Evolutionary conservation across 768 basidiomycete species (phyloP), one percentile per base, ranked within the genome.

Genomic region (Russula vinacea): DNA sequence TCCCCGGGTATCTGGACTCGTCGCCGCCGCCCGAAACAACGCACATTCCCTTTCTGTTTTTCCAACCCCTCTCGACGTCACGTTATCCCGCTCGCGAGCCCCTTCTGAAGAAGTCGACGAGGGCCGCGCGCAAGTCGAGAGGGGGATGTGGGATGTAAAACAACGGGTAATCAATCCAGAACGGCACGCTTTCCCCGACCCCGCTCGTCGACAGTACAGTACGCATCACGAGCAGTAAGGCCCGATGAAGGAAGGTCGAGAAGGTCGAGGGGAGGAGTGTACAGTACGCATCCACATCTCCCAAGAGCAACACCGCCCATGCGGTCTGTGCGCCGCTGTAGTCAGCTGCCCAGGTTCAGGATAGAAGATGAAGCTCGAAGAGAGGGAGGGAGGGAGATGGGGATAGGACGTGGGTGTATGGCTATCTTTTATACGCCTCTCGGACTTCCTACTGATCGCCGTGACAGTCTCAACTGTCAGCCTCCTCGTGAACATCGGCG

Each of bases 1-100:
- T 64, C 62, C 52, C 62, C 62, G 57, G 62, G n/a, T 22, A 47
- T 64, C 62, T 64, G 16, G 44, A 59, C 37, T 19, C 62, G 11
- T 59, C 62, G 58, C 62, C 26, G 44, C 52, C 8, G 9, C 17
- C 57, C 52, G n/a, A 49, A 16, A 53, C 22, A 19, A 45, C 44
- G 2, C 5, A 29, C 35, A 17, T n/a, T n/a, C n/a, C n/a, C 2
- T 24, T 5, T 19, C 13, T 4, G n/a, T 37, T 11, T 49, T 58
- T 58, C 57, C 60, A 2, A 54, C 60, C 42, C 44, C 44, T 33
- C 60, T 42, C 19, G 39, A 39, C 35, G 1, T 40, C 37, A n/a
- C n/a, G 14, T 45, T 22, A 32, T 17, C 0, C 40, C 56, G 10
- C 17, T 44, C 42, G 35, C n/a, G 53, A 54, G 42, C 11, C 5